Base-by-base conservation (phyloP, 2,329 filamentous ascomycete species). In the Claviceps capensis region DNA sequence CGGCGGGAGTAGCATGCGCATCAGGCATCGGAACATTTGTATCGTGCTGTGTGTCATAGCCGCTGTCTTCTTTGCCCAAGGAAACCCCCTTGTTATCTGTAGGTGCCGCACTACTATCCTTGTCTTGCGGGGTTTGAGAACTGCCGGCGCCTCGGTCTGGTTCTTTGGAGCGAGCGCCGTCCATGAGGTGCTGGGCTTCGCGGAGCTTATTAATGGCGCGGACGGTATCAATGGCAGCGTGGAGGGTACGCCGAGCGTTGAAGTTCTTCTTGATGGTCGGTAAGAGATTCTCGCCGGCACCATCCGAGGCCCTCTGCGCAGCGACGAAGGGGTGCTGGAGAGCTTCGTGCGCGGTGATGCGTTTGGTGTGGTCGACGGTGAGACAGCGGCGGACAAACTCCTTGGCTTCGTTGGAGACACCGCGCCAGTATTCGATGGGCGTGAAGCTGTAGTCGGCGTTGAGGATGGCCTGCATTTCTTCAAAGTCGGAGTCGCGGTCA, bases 391-490 rank as follows among this genome's bases (percentile, higher is more conserved):
- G 82, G 71, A 98, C 95, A 69, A 98, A 98, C 60, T 95, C 86
- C 62, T 94, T 86, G 43, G 91, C 87, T 48, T 82, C 78, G 50
- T 83, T 76, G 23, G 88, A 95, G 56, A 98, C 91, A 55, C 88
- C 88, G 56, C 90, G 86, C 93, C 93, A 98, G 76, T 97, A 97
- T 66, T 96, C 91, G 55, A 87, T 72, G 1, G 93, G 93, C 4
- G 88, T 91, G 69, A 97, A 98, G 63, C 82, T 86, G 74, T 97
- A 98, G 72, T 97, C 91, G 54, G 93, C 93, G 56, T 89, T 86
- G 52, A 97, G 81, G 65, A 98, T 98, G 60, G 93, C 93, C 72
- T 97, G 91, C 91, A 98, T 97, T 72, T 98, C 93, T 72, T 98
- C 93, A 63, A 97, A 83, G 69, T 98, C 95, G 61, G 83, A 91